These are phyloP conservation scores for Licmophora abbreviata DNA, from an alignment of 108 stramenopile genomes.

Conservation along the genomic window DNA sequence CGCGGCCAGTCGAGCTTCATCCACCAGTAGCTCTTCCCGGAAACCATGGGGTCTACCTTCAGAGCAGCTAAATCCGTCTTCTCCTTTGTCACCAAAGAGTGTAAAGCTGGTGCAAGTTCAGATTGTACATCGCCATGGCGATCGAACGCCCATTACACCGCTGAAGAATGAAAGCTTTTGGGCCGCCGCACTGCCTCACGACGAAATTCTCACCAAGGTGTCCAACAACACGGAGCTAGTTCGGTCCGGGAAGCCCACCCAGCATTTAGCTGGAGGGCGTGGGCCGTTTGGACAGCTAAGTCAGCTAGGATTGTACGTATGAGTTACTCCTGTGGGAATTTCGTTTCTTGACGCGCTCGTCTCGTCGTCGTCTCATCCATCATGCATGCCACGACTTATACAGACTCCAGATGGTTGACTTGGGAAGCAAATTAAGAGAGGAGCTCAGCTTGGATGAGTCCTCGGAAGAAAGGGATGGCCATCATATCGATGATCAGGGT, in stretches of 20 bases:
- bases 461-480: no score
- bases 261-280: slow-evolving; percentile 44
- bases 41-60: no score
- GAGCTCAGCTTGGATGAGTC: slow-evolving; percentile 25
- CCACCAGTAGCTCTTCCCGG: no score
- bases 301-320: slow-evolving; percentile 54
- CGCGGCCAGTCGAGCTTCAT: no score
- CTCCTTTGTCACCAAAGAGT: slow-evolving; percentile 1
- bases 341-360: no score
- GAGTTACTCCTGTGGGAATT: no score
- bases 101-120: slow-evolving; percentile 36
- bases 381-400: no score
- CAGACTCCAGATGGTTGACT: slow-evolving; percentile 70
- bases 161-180: slow-evolving; percentile 62
- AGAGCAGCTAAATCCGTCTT: no score
- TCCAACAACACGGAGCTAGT: slow-evolving; percentile 30
- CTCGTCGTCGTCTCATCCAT: no score
- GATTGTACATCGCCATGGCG: slow-evolving; percentile 72
- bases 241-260: slow-evolving; percentile 3
- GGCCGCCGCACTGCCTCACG: slow-evolving; percentile 33
- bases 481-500: slow-evolving; percentile 6
- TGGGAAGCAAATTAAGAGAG: slow-evolving; percentile 49
- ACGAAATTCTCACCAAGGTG: slow-evolving; percentile 37
- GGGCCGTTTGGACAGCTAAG: slow-evolving; percentile 78
- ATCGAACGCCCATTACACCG: slow-evolving; percentile 75